A percentile compares a stretch with the other conserved stretches of the same genome.
Conservation (phyloP, 768 basidiomycete genomes). For the Tulasnella sp. region DNA sequence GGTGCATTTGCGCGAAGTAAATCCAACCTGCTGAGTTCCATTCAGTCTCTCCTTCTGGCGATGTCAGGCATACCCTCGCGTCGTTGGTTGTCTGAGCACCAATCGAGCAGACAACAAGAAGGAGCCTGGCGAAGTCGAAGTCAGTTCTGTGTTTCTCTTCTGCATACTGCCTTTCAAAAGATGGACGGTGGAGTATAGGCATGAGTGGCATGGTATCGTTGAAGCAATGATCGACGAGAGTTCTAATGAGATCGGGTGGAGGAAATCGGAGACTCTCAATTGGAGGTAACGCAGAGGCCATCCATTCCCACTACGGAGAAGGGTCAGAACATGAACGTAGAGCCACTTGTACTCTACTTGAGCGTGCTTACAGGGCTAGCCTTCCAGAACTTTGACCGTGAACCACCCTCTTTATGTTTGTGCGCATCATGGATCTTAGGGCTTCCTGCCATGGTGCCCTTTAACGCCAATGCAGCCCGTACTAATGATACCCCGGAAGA, state of each 20-base stretch:
- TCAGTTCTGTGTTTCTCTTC: constrained; percentile 43
- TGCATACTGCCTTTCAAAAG: constrained; percentile 44
- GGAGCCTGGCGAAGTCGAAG: constrained; percentile 43
- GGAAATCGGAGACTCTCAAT: constrained; percentile 39
- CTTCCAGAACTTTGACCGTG: constrained; percentile 13
- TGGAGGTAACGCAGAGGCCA: constrained; percentile 21
- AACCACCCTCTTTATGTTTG: neutral
- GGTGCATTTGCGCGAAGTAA: constrained; percentile 53
- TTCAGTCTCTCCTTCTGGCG: constrained; percentile 35
- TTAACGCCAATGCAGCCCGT: constrained; percentile 47
- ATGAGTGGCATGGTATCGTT: constrained; percentile 39
- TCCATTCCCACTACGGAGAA: constrained; percentile 27
- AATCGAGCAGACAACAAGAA: constrained; percentile 62
- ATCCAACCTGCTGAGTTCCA: constrained; percentile 44
- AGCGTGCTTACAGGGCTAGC: constrained; percentile 10
- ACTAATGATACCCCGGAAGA: constrained; percentile 35
- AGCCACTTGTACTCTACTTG: constrained; percentile 23
- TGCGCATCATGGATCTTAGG: constrained; percentile 18
- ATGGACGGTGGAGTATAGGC: constrained; percentile 64
- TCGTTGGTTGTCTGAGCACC: constrained; percentile 53
- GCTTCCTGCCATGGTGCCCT: constrained; percentile 33
- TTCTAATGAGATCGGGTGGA: constrained; percentile 43
- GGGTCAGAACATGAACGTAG: constrained; percentile 20
- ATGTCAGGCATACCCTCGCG: constrained; percentile 38
- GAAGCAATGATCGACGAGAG: constrained; percentile 60